Conservation (phyloP, 176 grass and related monocot genomes). For the Rhynchospora tenuis region DNA sequence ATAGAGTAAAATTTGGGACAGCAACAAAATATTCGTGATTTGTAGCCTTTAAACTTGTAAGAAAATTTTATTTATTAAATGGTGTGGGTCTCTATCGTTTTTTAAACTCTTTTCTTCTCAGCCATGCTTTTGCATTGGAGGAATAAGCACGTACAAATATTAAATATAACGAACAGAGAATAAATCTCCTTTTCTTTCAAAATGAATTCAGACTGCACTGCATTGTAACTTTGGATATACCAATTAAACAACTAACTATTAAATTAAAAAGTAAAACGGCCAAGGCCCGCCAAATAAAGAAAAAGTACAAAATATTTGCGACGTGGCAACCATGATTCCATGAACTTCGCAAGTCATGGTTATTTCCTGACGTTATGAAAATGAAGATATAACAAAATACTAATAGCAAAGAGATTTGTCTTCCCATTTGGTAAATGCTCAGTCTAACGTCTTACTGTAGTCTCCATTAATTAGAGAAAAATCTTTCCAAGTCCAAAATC, state of each 20-base stretch:
- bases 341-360: background rate
- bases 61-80: background rate
- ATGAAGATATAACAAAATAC: background rate
- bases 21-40: no score
- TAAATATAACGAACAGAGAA: conserved; percentile 15
- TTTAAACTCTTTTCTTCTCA: conserved; percentile 12
- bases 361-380: background rate
- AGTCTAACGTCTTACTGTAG: no score
- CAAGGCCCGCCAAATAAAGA: background rate
- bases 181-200: conserved; percentile 3
- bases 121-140: conserved; percentile 7
- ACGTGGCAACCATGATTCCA: conserved; percentile 19
- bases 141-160: conserved; percentile 14
- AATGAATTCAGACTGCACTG: background rate
- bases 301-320: background rate
- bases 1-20: no score
- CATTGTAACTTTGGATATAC: background rate
- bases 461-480: no score
- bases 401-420: background rate
- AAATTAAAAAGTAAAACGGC: background rate
- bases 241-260: background rate
- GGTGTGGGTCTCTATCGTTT: background rate
- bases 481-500: no score
- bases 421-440: background rate
- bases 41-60: no score